Base-by-base conservation (phyloP, 2,329 filamentous ascomycete genomes). In the Penicillium sp. region DNA sequence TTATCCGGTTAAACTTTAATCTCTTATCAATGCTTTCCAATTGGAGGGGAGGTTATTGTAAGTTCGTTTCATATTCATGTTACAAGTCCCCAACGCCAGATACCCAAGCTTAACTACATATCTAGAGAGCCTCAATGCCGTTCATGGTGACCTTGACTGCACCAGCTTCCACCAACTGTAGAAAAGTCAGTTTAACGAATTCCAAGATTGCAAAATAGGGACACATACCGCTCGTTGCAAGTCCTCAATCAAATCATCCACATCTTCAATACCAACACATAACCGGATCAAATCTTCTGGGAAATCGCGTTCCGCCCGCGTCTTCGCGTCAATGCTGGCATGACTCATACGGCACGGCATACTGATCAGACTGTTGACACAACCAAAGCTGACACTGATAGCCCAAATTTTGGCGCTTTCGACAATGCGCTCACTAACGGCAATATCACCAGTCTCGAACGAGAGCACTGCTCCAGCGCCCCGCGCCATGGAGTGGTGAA, bases 311-410 rank as follows among this genome's bases (percentile, higher is more conserved):
- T 95, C 90, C 62, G 83, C 79, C 60, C 93, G 80, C 44, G 91
- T 97, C 76, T 95, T 95, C 51, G 90, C 88, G 67, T 97, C 93
- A 65, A 99, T 99, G 67, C 89, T 95, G 33, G 93, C 93, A 72
- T 99, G 93, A 73, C 92, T 97, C 95, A 99, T 99, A 64, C 92
- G 90, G 75, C 93, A 99, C 8, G 93, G 92, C 92, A 99, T 96
- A 75, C 91, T 96, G 72, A 99, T 99, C 69, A 99, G 76, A 68
- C 89, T 95, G 76, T 99, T 99, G 58, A 99, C 93, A 69, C 93
- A 97, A 40, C 93, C 93, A 68, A 99, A 99, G 65, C 89, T 95
- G 52, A 99, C 93, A 58, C 88, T 95, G 61, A 99, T 99, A 29
- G 88, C 90, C 84, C 89, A 99, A 28, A 99, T 77, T 57, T 88